Evolutionary conservation across 257 asterid species (phyloP).

Genomic region (Paulownia fortunei): DNA sequence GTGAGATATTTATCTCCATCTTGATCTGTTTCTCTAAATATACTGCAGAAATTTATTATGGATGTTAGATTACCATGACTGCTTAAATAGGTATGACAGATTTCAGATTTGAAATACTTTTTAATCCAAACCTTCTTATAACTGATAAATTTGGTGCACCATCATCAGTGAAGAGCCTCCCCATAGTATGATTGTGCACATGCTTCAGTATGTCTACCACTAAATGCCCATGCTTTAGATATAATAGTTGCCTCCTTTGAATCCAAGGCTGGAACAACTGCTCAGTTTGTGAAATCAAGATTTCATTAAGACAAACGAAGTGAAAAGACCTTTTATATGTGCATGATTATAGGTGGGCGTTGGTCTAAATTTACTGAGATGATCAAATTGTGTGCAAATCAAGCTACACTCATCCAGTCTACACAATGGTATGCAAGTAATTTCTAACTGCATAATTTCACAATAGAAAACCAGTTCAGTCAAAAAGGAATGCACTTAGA

Average conservation of each 20-base stretch:
- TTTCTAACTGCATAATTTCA: not conserved
- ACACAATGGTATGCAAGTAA: not conserved
- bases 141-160: conserved; percentile 45
- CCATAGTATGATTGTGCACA: conserved; percentile 42
- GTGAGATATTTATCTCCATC: conserved; percentile 43
- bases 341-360: not conserved
- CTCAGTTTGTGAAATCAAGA: conserved; percentile 20
- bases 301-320: not conserved
- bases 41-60: conserved; percentile 6
- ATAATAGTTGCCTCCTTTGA: conserved; percentile 46
- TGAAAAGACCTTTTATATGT: not conserved
- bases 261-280: conserved; percentile 59
- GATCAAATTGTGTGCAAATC: not conserved
- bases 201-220: conserved; percentile 47
- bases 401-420: not conserved
- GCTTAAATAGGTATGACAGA: not conserved
- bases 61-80: not conserved
- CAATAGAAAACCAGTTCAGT: too few relatives aligned
- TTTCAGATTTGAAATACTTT: not conserved
- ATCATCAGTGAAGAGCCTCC: conserved; percentile 32
- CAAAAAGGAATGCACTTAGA: not conserved
- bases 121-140: conserved; percentile 37
- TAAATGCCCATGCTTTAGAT: conserved; percentile 48
- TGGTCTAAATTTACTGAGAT: not conserved
- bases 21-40: conserved; percentile 42